Base-by-base conservation (phyloP, 441 rosid genomes). In the Breynia disticha region DNA sequence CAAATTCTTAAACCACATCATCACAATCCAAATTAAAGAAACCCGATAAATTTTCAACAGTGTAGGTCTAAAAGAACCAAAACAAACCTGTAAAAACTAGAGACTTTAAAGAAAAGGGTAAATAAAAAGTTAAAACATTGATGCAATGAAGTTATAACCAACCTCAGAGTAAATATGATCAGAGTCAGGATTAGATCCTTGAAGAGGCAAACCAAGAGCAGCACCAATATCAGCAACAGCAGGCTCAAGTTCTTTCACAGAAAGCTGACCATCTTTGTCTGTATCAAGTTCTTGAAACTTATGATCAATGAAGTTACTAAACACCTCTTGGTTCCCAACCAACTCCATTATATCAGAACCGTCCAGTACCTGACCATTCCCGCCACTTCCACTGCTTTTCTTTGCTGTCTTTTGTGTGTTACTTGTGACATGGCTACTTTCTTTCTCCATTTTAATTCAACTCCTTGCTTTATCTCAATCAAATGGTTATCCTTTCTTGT, bases 221-320 rank as follows among this genome's bases (percentile, higher is more conserved):
- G 86, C 90, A 54, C 98, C 95, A 57, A 88, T 84, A 72, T 86
- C 96, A 62, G 88, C 86, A 60, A 88, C 96, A 72, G 90, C 97
- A 19, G 97, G 97, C 46, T 82, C 70, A 49, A 93, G 80, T 68
- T 93, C 97, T 20, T 72, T 79, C 63, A 86, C 78, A 15, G 97
- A 89, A 55, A 84, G 87, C 47, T 73, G 72, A 47, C 90, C 95
- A 69, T 89, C 97, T 41, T 55, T 70, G 70, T 82, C 95, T 16
- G 45, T 74, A 47, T 93, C 95, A 16, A 93, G 70, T 61, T 82
- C 84, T 21, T 81, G 57, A 60, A 93, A 93, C 87, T 89, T 93
- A 66, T 86, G 77, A 19, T 84, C 91, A 21, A 89, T 90, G 68
- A 78, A 89, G 50, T 51, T 70, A 56, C 62, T 72, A 68, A 89